Conservation (phyloP, 2,329 filamentous ascomycete genomes). For the Ustulina deusta region DNA sequence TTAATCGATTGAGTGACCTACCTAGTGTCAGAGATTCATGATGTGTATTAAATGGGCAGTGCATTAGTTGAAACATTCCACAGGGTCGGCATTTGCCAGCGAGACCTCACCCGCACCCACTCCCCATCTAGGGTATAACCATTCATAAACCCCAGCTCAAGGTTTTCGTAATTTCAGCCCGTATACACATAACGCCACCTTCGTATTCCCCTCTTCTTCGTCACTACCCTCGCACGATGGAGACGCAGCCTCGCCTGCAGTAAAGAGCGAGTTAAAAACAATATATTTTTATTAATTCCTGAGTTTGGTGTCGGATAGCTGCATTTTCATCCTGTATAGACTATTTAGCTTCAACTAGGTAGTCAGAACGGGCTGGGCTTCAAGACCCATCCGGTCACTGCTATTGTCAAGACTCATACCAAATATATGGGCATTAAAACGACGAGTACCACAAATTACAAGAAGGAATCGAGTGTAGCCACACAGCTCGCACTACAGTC, state of each 20-base stretch:
- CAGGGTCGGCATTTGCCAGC: neutral
- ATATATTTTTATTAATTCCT: neutral
- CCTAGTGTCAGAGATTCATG: neutral
- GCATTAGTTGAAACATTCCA: neutral
- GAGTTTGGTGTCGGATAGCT: neutral
- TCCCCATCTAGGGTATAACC: neutral
- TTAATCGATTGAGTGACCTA: neutral
- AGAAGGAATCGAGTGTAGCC: too few species aligned
- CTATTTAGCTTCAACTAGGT: neutral
- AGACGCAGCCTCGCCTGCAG: neutral
- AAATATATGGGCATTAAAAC: too few species aligned
- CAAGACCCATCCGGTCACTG: neutral
- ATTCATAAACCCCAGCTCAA: neutral
- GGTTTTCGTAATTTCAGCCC: neutral
- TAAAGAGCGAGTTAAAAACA: neutral
- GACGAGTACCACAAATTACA: too few species aligned
- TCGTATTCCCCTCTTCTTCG: slow-evolving; percentile 5
- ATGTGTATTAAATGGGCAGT: neutral
- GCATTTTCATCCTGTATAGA: neutral
- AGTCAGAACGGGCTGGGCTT: neutral
- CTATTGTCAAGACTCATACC: too few species aligned
- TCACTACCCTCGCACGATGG: neutral
- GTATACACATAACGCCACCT: slow-evolving; percentile 5
- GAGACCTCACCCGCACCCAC: neutral
- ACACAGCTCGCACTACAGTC: too few species aligned